Evolutionary conservation across 2,329 filamentous ascomycete genomes (phyloP), one percentile per base, ranked within the genome.

Genomic region (Pseudogymnoascus sp.): DNA sequence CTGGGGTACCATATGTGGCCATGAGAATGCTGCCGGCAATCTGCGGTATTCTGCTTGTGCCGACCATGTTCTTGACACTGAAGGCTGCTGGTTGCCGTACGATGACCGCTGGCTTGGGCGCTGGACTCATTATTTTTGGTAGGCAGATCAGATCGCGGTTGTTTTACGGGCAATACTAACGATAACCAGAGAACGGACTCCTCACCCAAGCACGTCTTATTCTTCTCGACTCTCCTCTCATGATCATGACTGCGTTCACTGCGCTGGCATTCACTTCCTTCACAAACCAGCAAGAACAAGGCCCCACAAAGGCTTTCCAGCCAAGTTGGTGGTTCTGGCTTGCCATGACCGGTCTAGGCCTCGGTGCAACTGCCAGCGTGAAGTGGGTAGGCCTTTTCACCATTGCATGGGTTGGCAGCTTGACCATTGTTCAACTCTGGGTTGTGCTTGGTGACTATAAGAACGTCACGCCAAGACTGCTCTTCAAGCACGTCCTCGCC

Each of bases 351-450:
- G 94, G 94, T 69, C 78, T 99, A 45, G 90, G 89, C 38, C 81
- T 99, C 60, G 94, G 94, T 66, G 88, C 93, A 60, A 97, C 94
- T 6, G 85, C 88, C 65, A 97, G 93, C 78, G 92, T 97, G 72
- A 99, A 99, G 80, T 99, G 94, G 94, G 94, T 99, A 72, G 94
- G 94, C 60, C 82, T 99, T 60, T 97, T 99, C 80, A 99, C 94
- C 66, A 97, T 97, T 75, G 94, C 93, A 58, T 99, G 94, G 94
- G 91, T 99, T 68, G 94, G 94, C 66, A 85, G 83, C 75, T 84
- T 99, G 77, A 99, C 94, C 38, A 76, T 93, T 49, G 75, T 99
- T 52, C 94, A 99, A 79, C 84, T 99, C 63, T 99, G 94, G 94
- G 87, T 97, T 68, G 80, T 99, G 62, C 88, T 97, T 41, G 94